Percentiles rank a stretch among this genome's conserved stretches.
Evolutionary conservation across 768 basidiomycete genomes (phyloP).

Genomic region (Pleurotus cornucopiae): DNA sequence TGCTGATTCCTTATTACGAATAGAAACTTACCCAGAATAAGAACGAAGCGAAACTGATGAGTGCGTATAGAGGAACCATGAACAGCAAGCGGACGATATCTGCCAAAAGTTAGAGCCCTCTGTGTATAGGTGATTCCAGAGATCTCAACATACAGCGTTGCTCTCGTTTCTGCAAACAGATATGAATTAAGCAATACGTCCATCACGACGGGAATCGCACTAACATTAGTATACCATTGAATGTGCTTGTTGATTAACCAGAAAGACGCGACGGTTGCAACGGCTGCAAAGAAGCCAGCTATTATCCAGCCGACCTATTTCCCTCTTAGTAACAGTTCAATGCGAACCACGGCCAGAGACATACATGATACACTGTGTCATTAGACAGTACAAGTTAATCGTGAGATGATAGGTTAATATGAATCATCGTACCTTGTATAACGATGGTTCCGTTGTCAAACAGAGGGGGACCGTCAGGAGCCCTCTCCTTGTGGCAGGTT

Average conservation of each 20-base stretch:
- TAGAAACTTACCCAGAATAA: constrained; percentile 56
- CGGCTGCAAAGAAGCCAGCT: constrained; percentile 51
- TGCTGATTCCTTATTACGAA: not conserved
- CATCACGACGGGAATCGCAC: constrained; percentile 16
- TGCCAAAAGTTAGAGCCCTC: constrained; percentile 16
- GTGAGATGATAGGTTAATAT: not conserved
- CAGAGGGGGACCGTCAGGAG: constrained; percentile 38
- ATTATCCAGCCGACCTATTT: constrained; percentile 69
- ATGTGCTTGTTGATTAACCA: constrained; percentile 78
- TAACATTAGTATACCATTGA: constrained; percentile 65
- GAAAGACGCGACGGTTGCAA: constrained; percentile 53
- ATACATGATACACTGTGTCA: constrained; percentile 52
- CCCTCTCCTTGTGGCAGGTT: constrained; percentile 10
- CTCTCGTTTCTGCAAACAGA: constrained; percentile 51
- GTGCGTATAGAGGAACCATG: constrained; percentile 75
- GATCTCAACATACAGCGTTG: constrained; percentile 50
- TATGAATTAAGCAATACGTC: not conserved
- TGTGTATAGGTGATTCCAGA: not conserved
- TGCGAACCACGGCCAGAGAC: constrained; percentile 11
- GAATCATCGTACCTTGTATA: constrained; percentile 47
- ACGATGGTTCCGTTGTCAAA: constrained; percentile 58
- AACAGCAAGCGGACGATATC: constrained; percentile 73
- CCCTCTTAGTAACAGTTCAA: not conserved
- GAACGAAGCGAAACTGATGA: constrained; percentile 64
- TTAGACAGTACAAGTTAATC: not conserved